Base-by-base conservation (phyloP, 371 early-diverging fungal species). In the Mortierella sp. region DNA sequence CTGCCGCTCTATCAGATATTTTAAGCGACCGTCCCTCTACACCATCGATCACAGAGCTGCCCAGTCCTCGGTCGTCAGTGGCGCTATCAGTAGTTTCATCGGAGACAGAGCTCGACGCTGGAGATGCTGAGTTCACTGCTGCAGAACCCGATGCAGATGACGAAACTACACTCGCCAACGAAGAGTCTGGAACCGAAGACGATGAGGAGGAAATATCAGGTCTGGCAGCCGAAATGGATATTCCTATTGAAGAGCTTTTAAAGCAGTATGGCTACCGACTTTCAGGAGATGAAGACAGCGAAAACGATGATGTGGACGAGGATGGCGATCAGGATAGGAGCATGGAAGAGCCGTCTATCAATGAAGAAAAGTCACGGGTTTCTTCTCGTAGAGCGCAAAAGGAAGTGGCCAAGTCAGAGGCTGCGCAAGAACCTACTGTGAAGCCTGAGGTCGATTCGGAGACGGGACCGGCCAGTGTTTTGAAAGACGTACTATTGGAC, bases 171-270 rank as follows among this genome's bases (percentile, higher is more conserved):
- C 55, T 81, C 5, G 81, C 72, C 16, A 72, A 85, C 15, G 84
- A 74, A 52, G 80, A 79, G 8, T 82, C 78, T 15, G 74, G 80
- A 36, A 87, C 84, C 36, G 86, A 88, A 58, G 89, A 88, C 22
- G 88, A 88, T 55, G 87, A 88, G 3, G 83, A 65, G 3, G 92
- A 91, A 47, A 63, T 91, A 50, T 74, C 83, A 22, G 89, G 84
- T 2, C 74, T 92, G 28, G 77, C 71, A 45, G 81, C 84, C 10
- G 92, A 92, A 36, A 86, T 85, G 58, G 85, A 89, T 33, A 55
- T 91, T 52, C 87, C 92, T 0, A 84, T 93, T 19, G 92, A 92
- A 50, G 88, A 87, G 21, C 75, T 93, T 24, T 60, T 91, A 36
- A 77, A 82, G 53, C 84, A 84, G 32, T 91, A 92, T 71, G 86